Conservation (phyloP, 1,139 yeast genomes). For the Diutina sp. region DNA sequence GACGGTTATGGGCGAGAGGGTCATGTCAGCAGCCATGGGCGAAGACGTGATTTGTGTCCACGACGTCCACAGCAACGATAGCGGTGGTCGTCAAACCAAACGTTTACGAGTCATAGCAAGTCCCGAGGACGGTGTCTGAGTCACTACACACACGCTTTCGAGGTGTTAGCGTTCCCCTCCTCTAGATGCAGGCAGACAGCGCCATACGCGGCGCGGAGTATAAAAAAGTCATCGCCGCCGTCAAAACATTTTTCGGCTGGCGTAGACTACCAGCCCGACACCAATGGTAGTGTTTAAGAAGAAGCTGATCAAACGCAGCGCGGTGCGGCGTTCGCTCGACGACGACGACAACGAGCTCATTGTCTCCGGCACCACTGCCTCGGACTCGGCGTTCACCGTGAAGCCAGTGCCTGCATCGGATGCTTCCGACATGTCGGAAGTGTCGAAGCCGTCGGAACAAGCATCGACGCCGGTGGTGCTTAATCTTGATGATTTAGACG, state of each 20-base stretch:
- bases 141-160: not conserved
- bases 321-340: not conserved
- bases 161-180: not conserved
- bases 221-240: not conserved
- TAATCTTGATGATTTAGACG: not conserved
- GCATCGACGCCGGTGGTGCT: not conserved
- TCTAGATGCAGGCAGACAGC: not conserved
- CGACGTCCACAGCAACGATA: not conserved
- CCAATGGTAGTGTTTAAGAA: conserved; percentile 11
- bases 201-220: not conserved
- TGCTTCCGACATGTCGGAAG: not conserved
- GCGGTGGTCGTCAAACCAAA: not conserved
- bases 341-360: not conserved
- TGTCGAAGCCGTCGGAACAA: not conserved
- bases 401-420: not conserved
- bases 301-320: conserved; percentile 8
- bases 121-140: not conserved
- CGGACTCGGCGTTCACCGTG: conserved; percentile 2
- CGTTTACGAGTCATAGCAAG: not conserved
- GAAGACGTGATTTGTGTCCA: not conserved
- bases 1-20: not conserved
- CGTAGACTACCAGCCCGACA: not conserved
- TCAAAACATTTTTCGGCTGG: not conserved
- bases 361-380: not conserved
- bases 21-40: not conserved